These are phyloP conservation scores for Spatholobus suberectus DNA, from an alignment of 306 rosid genomes.

Conservation along the genomic window DNA sequence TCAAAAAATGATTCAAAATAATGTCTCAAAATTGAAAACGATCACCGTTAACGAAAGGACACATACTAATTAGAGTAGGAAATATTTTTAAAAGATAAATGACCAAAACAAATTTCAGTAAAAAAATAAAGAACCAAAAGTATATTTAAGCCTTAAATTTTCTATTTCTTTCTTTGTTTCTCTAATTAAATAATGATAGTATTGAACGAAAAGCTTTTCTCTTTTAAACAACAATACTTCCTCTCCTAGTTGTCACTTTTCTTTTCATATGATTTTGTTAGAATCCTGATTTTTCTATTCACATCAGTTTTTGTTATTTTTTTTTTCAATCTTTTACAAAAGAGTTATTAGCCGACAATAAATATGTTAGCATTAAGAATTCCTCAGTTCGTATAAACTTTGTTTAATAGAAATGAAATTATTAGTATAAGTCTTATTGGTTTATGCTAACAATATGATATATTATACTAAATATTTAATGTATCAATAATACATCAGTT, in stretches of 20 bases:
- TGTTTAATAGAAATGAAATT: too few species aligned
- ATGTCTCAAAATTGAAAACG: too few species aligned
- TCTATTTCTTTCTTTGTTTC: background rate
- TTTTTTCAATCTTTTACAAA: background rate
- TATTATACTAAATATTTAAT: background rate
- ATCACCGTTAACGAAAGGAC: too few species aligned
- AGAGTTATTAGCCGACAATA: background rate
- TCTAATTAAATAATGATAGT: background rate
- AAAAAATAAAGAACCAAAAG: too few species aligned
- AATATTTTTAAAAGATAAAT: too few species aligned
- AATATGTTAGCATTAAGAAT: background rate
- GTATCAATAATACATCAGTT: background rate
- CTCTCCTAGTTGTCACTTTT: background rate
- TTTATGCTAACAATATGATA: background rate
- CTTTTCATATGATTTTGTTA: background rate
- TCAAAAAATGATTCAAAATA: too few species aligned
- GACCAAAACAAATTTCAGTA: too few species aligned
- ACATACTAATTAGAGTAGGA: too few species aligned
- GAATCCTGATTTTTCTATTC: background rate
- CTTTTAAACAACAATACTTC: background rate
- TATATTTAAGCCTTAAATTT: too few species aligned
- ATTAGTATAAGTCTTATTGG: background rate
- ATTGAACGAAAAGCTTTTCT: background rate
- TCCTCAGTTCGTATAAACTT: background rate
- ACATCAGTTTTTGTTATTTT: background rate